These are phyloP conservation scores for Candida quercuum DNA, from an alignment of 805 yeast genomes.

Conservation along the genomic window DNA sequence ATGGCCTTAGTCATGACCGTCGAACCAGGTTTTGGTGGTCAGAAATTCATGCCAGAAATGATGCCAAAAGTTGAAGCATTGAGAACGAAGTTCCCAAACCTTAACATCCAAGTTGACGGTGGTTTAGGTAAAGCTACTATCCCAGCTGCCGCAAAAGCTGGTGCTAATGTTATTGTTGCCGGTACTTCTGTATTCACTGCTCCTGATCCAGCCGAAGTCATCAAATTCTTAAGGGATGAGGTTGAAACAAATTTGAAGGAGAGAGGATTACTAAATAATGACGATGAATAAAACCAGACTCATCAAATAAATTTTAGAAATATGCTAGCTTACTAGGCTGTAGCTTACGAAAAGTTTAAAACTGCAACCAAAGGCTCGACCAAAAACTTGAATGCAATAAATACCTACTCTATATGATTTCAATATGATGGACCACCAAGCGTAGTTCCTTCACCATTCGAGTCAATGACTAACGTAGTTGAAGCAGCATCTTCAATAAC, in stretches of 20 bases:
- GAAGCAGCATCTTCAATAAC: conserved; percentile 57
- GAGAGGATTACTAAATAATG: conserved; percentile 31
- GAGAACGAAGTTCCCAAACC: conserved; percentile 65
- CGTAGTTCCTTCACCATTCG: conserved; percentile 73
- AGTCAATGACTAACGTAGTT: conserved; percentile 36
- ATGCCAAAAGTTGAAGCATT: conserved; percentile 88
- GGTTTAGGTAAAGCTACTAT: conserved; percentile 87
- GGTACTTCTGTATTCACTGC: conserved; percentile 94
- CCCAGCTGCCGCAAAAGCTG: conserved; percentile 87
- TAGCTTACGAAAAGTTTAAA: too few relatives aligned
- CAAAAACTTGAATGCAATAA: not conserved
- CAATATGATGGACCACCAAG: conserved; percentile 67
- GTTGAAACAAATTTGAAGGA: conserved; percentile 47
- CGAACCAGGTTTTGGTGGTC: conserved; percentile 99
- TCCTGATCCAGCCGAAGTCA: conserved; percentile 69
- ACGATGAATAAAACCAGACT: not conserved
- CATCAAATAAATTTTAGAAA: not conserved
- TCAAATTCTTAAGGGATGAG: conserved; percentile 56
- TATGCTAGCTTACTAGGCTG: too few relatives aligned
- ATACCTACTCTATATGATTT: not conserved
- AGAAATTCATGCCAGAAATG: conserved; percentile 91
- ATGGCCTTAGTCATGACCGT: conserved; percentile 98
- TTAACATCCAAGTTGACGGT: conserved; percentile 95
- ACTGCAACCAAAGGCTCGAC: conserved; percentile 3
- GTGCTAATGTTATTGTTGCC: conserved; percentile 97